phyloP scores from a whole-genome alignment of 306 rosid species.

The Begonia masoniana region DNA sequence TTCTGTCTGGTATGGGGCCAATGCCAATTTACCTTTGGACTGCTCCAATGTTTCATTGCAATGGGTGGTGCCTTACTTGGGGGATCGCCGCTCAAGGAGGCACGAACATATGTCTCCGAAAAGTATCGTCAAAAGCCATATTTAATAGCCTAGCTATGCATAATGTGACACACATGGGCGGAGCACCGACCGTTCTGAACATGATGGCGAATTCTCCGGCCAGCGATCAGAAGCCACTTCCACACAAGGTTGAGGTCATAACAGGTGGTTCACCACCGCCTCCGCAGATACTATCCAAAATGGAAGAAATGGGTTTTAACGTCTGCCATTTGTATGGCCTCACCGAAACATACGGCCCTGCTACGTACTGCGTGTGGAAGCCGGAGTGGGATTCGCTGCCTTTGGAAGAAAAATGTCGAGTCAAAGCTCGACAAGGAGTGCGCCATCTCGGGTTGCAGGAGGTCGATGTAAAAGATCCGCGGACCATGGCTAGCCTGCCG shows the following conservation, averaged over 20 bases:
- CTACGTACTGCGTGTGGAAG: slow-evolving; percentile 56
- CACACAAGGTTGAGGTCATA: slow-evolving; percentile 45
- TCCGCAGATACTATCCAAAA: slow-evolving; percentile 45
- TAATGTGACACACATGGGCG: slow-evolving; percentile 73
- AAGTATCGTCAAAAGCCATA: slow-evolving; percentile 44
- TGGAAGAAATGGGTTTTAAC: slow-evolving; percentile 70
- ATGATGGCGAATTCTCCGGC: slow-evolving; percentile 51
- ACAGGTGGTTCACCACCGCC: slow-evolving; percentile 81
- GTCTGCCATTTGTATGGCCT: slow-evolving; percentile 70
- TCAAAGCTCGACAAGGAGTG: slow-evolving; percentile 68
- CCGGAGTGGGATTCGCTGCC: slow-evolving; percentile 62
- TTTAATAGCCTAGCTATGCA: slow-evolving; percentile 38
- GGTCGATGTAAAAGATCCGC: slow-evolving; percentile 54
- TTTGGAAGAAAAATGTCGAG: slow-evolving; percentile 22
- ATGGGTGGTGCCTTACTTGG: slow-evolving; percentile 90
- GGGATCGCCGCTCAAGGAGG: slow-evolving; percentile 78
- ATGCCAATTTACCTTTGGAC: slow-evolving; percentile 82
- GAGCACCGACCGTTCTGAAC: slow-evolving; percentile 78
- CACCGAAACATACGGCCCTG: slow-evolving; percentile 73
- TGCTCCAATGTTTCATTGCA: slow-evolving; percentile 79
- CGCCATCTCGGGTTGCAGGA: slow-evolving; percentile 47
- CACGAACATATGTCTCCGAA: slow-evolving; percentile 49
- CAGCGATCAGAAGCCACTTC: slow-evolving; percentile 28
- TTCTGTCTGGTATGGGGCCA: slow-evolving; percentile 46
- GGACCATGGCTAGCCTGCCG: slow-evolving; percentile 50